These are phyloP conservation scores for Thalassiosira oceanica DNA, from an alignment of 352 stramenopile genomes.

Conservation along the genomic window DNA sequence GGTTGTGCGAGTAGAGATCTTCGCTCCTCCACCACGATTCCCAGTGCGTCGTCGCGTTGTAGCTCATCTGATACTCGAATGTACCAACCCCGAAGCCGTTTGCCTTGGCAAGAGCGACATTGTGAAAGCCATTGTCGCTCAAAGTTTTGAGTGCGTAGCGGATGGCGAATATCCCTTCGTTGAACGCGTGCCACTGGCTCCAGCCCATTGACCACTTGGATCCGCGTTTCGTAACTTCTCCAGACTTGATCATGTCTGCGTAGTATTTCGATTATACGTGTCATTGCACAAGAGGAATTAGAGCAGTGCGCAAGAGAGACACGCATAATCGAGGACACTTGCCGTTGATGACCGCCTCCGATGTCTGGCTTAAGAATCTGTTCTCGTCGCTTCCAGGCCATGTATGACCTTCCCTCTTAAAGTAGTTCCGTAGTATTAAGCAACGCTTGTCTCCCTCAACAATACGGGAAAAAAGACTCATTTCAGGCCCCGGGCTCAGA, in stretches of 20 bases:
- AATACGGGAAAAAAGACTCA: conserved; percentile 39
- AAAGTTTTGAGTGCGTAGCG: conserved; percentile 40
- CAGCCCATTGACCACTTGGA: conserved; percentile 15
- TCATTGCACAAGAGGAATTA: too few relatives aligned
- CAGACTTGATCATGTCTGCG: conserved; percentile 9
- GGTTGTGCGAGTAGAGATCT: conserved; percentile 46
- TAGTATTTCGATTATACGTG: too few relatives aligned
- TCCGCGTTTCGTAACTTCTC: conserved; percentile 17
- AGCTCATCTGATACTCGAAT: conserved; percentile 44
- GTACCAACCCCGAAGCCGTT: conserved; percentile 21
- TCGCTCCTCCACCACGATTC: conserved; percentile 44
- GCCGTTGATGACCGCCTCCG: too few relatives aligned
- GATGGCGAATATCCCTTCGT: conserved; percentile 45
- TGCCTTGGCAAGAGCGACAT: conserved; percentile 32
- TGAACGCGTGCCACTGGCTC: conserved; percentile 44
- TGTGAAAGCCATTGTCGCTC: conserved; percentile 31
- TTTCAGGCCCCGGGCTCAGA: conserved; percentile 40
- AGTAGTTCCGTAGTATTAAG: conserved; percentile 34
- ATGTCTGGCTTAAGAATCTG: conserved; percentile 17
- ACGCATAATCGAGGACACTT: too few relatives aligned
- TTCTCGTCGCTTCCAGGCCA: conserved; percentile 43
- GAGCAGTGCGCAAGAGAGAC: too few relatives aligned
- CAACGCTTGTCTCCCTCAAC: conserved; percentile 45
- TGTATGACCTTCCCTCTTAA: conserved; percentile 31
- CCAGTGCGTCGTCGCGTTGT: conserved; percentile 59